Conservation (phyloP, 495 filamentous ascomycete species). For the Cairneyella variabilis region DNA sequence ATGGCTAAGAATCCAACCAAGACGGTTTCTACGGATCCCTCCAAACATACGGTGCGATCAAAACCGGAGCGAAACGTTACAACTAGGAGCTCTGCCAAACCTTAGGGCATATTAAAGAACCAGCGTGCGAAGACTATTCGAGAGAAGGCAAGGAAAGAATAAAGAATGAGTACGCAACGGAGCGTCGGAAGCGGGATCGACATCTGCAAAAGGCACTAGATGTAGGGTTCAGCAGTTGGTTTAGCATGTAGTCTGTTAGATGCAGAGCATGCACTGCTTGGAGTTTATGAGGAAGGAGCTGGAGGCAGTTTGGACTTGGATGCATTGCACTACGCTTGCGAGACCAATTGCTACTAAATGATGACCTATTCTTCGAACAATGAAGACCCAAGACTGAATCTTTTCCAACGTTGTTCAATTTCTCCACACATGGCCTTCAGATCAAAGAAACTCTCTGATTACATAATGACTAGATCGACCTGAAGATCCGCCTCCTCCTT, state of each 20-base stretch:
- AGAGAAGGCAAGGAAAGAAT: slow-evolving; percentile 5
- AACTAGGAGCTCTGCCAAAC: slow-evolving; percentile 14
- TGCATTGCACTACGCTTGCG: too few relatives aligned
- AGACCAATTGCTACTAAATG: too few relatives aligned
- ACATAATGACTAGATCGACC: background rate
- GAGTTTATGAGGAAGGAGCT: too few relatives aligned
- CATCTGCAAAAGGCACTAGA: too few relatives aligned
- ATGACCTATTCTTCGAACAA: too few relatives aligned
- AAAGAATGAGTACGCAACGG: background rate
- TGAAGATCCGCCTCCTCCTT: background rate
- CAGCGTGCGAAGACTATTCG: slow-evolving; percentile 8
- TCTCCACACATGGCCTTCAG: background rate
- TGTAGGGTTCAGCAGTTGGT: too few relatives aligned
- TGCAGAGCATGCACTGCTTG: too few relatives aligned
- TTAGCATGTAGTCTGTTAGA: too few relatives aligned
- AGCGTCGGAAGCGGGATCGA: too few relatives aligned
- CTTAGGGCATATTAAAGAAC: slow-evolving; percentile 12
- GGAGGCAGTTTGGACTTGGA: too few relatives aligned
- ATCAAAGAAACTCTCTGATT: background rate
- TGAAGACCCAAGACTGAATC: background rate
- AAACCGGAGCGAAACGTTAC: slow-evolving; percentile 11
- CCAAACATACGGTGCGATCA: slow-evolving; percentile 5
- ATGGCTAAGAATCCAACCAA: slow-evolving; percentile 7
- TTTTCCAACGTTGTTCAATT: background rate
- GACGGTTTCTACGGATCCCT: slow-evolving; percentile 8